Conservation (phyloP, 2,329 filamentous ascomycete species). For the Neofusicoccum kwambonambiense region DNA sequence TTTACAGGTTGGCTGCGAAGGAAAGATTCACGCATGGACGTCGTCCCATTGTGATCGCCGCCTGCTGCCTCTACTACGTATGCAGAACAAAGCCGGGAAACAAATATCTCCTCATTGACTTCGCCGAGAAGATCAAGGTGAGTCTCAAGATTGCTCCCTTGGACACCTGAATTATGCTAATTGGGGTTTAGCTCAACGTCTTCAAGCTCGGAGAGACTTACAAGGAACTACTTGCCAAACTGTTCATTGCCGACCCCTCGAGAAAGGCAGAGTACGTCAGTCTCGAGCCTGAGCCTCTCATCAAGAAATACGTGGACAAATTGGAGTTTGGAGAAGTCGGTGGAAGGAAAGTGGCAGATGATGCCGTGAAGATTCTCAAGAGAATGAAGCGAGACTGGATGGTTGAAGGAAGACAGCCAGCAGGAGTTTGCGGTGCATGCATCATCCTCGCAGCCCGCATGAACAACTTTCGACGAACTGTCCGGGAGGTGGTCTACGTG, state of each 20-base stretch:
- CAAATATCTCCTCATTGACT: slow-evolving; percentile 89
- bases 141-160: slow-evolving; percentile 16
- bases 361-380: slow-evolving; percentile 82
- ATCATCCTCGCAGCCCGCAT: slow-evolving; percentile 93
- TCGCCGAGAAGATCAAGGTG: slow-evolving; percentile 74
- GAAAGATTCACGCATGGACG: slow-evolving; percentile 66
- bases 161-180: not conserved
- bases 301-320: slow-evolving; percentile 85
- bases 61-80: slow-evolving; percentile 81
- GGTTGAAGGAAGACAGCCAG: slow-evolving; percentile 87
- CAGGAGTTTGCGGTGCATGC: slow-evolving; percentile 90
- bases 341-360: slow-evolving; percentile 75
- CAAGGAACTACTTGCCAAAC: slow-evolving; percentile 70
- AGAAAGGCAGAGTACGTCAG: slow-evolving; percentile 53
- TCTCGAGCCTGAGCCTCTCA: slow-evolving; percentile 78
- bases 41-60: slow-evolving; percentile 76
- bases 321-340: slow-evolving; percentile 85
- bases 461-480: slow-evolving; percentile 94
- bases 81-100: slow-evolving; percentile 77
- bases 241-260: slow-evolving; percentile 61
- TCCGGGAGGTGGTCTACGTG: slow-evolving; percentile 94
- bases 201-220: slow-evolving; percentile 89
- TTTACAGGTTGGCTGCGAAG: slow-evolving; percentile 55
- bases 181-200: slow-evolving; percentile 67
- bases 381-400: slow-evolving; percentile 99